Evolutionary conservation across 495 filamentous ascomycete genomes (phyloP).

Genomic region (Xylaria acuta): DNA sequence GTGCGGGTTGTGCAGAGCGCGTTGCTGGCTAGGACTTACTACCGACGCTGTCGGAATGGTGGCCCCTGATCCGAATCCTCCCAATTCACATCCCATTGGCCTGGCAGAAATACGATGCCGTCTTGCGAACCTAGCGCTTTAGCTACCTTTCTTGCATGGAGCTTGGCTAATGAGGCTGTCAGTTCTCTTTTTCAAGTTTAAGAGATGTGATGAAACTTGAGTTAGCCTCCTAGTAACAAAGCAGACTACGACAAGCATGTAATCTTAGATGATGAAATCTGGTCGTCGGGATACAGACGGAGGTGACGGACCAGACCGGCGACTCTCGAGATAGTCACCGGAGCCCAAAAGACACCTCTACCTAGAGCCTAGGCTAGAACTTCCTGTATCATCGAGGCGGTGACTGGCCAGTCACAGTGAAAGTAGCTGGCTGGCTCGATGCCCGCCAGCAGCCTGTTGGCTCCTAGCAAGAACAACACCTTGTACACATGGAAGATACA

Average conservation of each 20-base stretch:
- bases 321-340: neutral
- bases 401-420: neutral
- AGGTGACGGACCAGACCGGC: neutral
- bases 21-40: conserved; percentile 47
- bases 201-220: conserved; percentile 13
- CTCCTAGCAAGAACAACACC: neutral
- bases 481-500: neutral
- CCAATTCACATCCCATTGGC: conserved; percentile 53
- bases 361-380: neutral
- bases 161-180: conserved; percentile 65
- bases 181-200: conserved; percentile 14
- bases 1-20: neutral
- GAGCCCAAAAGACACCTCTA: neutral
- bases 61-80: conserved; percentile 67
- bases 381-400: neutral
- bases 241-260: neutral
- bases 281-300: neutral
- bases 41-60: conserved; percentile 68
- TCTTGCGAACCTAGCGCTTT: conserved; percentile 63
- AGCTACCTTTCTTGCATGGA: conserved; percentile 77
- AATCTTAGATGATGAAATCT: neutral
- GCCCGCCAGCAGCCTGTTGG: neutral
- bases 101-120: conserved; percentile 70
- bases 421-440: neutral
- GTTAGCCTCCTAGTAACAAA: neutral